These are phyloP conservation scores for Penicillium psychrofluorescens DNA, from an alignment of 495 filamentous ascomycete genomes.

Conservation along the genomic window DNA sequence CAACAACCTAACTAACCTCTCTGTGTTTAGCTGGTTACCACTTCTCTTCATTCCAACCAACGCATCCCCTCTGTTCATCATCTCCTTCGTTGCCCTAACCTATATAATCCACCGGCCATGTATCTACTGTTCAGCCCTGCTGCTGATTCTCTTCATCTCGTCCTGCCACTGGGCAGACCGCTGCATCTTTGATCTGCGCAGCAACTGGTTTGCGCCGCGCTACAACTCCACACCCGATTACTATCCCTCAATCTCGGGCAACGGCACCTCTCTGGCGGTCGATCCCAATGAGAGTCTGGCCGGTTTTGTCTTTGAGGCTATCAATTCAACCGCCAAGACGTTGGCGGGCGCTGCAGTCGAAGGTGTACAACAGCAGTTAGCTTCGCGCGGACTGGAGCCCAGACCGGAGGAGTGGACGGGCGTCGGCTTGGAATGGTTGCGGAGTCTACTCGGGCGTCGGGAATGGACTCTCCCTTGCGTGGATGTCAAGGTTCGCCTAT, in stretches of 20 bases:
- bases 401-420: constrained; percentile 61
- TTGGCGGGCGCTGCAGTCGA: constrained; percentile 61
- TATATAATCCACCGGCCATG: constrained; percentile 87
- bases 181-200: constrained; percentile 77
- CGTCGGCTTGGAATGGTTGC: constrained; percentile 73
- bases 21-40: constrained; percentile 41
- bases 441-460: constrained; percentile 63
- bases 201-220: constrained; percentile 77
- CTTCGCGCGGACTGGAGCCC: constrained; percentile 17
- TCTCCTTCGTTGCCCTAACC: constrained; percentile 83
- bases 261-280: constrained; percentile 13
- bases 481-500: constrained; percentile 71
- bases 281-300: constrained; percentile 27
- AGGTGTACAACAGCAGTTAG: constrained; percentile 45
- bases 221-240: constrained; percentile 25
- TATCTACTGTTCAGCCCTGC: constrained; percentile 83
- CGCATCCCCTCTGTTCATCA: constrained; percentile 77
- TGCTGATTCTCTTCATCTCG: constrained; percentile 80
- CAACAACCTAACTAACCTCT: constrained; percentile 13
- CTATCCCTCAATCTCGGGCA: constrained; percentile 9
- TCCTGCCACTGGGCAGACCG: constrained; percentile 88
- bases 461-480: constrained; percentile 82
- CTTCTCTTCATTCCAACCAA: constrained; percentile 52
- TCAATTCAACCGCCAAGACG: constrained; percentile 63
- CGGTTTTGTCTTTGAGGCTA: constrained; percentile 47